phyloP scores from a whole-genome alignment of 2,329 filamentous ascomycete species.

The Rhytidhysteron rufulum region DNA sequence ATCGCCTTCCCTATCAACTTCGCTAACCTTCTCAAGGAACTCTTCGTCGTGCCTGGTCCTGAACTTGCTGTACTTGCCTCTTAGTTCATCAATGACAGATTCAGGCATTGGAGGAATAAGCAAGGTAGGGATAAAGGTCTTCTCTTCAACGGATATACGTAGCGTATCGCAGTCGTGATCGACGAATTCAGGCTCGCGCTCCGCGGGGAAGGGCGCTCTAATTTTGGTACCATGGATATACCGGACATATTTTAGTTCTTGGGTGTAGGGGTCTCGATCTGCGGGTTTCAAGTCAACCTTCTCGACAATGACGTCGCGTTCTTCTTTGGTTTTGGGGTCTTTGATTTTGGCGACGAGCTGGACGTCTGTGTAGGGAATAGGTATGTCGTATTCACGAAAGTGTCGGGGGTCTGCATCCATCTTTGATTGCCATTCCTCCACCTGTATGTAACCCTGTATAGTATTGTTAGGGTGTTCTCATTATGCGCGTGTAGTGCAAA shows the following conservation, averaged over 20 bases:
- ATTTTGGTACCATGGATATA: conserved; percentile 33
- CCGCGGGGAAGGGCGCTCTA: conserved; percentile 4
- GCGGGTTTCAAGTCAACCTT: conserved; percentile 27
- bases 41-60: conserved; percentile 74
- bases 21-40: conserved; percentile 63
- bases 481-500: not conserved
- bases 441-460: conserved; percentile 27
- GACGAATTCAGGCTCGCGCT: not conserved
- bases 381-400: conserved; percentile 48
- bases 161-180: conserved; percentile 67
- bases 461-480: not conserved
- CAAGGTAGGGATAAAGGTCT: conserved; percentile 75
- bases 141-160: conserved; percentile 69
- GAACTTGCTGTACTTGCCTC: conserved; percentile 78
- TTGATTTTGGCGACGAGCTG: conserved; percentile 76
- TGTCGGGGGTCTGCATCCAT: conserved; percentile 37
- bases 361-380: conserved; percentile 66
- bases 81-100: conserved; percentile 77
- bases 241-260: conserved; percentile 27
- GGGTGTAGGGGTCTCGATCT: conserved; percentile 27
- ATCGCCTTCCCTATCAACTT: conserved; percentile 51
- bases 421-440: conserved; percentile 40
- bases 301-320: conserved; percentile 55
- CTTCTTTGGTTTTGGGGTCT: conserved; percentile 60
- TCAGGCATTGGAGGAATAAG: conserved; percentile 73